These are phyloP conservation scores for Penicillium macrosclerotiorum DNA, from an alignment of 495 filamentous ascomycete genomes.

Conservation along the genomic window DNA sequence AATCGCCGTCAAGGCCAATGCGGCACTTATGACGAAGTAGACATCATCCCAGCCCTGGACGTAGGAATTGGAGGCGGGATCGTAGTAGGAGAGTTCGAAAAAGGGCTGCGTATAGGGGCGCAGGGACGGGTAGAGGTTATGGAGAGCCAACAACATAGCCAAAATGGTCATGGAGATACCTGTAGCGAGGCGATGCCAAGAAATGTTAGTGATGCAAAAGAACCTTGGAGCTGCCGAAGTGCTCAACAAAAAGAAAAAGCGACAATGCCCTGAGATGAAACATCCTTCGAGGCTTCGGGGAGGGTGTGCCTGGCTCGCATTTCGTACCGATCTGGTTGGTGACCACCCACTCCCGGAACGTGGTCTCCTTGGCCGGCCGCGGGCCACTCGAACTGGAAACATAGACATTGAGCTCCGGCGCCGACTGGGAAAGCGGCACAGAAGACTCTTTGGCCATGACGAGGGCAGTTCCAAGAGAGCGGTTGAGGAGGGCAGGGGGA, in stretches of 20 bases:
- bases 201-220: constrained; percentile 15
- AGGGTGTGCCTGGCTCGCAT: too few relatives aligned
- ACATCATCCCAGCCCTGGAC: constrained; percentile 75
- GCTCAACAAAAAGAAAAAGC: not conserved
- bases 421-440: constrained; percentile 23
- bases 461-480: constrained; percentile 9
- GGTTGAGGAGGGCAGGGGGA: constrained; percentile 18
- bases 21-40: constrained; percentile 74
- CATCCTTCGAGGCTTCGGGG: not conserved
- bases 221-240: constrained; percentile 3
- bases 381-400: constrained; percentile 36
- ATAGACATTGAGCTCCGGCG: constrained; percentile 43
- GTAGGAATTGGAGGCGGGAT: constrained; percentile 63
- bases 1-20: constrained; percentile 80
- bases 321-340: constrained; percentile 53
- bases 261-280: not conserved
- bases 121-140: constrained; percentile 75
- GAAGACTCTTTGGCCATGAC: constrained; percentile 37
- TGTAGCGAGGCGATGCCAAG: constrained; percentile 28
- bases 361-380: constrained; percentile 42
- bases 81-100: constrained; percentile 81
- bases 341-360: constrained; percentile 51
- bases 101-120: constrained; percentile 78
- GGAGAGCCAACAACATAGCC: constrained; percentile 70
- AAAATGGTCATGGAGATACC: constrained; percentile 78